Percentiles rank a stretch among this genome's conserved stretches.
phyloP scores from a whole-genome alignment of 176 grass and related monocot genomes.

The Pontederia crassipes region DNA sequence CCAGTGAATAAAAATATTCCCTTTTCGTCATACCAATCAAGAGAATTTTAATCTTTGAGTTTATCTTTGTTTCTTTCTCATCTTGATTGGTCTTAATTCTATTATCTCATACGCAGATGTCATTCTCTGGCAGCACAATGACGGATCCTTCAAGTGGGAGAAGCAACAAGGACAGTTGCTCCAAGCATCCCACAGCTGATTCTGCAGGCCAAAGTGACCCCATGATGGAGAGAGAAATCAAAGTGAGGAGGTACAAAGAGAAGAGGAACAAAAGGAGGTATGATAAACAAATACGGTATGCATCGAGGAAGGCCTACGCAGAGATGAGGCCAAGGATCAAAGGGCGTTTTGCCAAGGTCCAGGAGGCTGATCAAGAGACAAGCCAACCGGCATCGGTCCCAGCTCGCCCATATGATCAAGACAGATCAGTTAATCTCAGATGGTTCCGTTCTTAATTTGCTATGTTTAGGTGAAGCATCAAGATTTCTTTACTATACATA shows the following conservation, averaged over 20 bases:
- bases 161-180: slow-evolving; percentile 13
- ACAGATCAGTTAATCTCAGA: slow-evolving; percentile 4
- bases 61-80: not conserved
- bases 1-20: too few species aligned
- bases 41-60: not conserved
- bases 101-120: slow-evolving; percentile 24
- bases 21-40: too few species aligned
- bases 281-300: slow-evolving; percentile 19
- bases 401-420: not conserved
- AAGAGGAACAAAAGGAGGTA: slow-evolving; percentile 20
- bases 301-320: slow-evolving; percentile 22
- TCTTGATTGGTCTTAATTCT: too few species aligned
- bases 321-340: slow-evolving; percentile 23
- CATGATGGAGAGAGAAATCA: slow-evolving; percentile 4
- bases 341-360: slow-evolving; percentile 11
- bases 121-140: slow-evolving; percentile 41
- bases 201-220: slow-evolving; percentile 5
- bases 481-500: too few species aligned
- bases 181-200: not conserved
- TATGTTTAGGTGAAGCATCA: too few species aligned
- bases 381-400: not conserved
- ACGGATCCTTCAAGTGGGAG: slow-evolving; percentile 27
- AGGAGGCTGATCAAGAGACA: not conserved
- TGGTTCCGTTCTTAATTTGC: slow-evolving; percentile 1
- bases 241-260: slow-evolving; percentile 24